Conservation (phyloP, 139 green algal genomes). For the Chlorella sp. region DNA sequence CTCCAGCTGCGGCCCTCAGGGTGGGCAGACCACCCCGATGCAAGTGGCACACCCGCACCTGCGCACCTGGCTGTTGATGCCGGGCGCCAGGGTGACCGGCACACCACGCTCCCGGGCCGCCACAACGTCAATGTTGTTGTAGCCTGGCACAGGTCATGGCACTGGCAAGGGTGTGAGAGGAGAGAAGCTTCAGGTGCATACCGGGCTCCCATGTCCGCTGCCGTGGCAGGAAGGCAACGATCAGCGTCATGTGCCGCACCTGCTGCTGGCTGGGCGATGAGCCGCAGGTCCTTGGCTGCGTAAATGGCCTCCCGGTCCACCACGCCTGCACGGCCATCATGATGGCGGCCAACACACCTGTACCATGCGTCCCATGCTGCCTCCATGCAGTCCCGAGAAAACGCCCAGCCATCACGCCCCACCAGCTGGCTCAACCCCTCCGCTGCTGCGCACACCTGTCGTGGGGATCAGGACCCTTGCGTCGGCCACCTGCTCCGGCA, state of each 20-base stretch:
- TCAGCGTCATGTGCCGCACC: too few species aligned
- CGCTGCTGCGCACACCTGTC: slow-evolving; percentile 18
- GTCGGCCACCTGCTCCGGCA: slow-evolving; percentile 24
- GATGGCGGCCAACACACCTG: background rate
- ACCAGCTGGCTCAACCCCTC: background rate
- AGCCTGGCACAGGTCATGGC: slow-evolving; percentile 41
- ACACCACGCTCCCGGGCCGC: slow-evolving; percentile 27
- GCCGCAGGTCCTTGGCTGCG: too few species aligned
- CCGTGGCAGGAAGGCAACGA: too few species aligned
- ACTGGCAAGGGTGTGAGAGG: too few species aligned
- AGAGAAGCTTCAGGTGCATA: slow-evolving; percentile 33
- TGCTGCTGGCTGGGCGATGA: too few species aligned
- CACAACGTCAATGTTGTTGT: slow-evolving; percentile 47
- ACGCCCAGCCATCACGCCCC: too few species aligned
- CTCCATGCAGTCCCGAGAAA: too few species aligned
- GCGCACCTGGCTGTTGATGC: slow-evolving; percentile 9
- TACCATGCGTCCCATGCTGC: too few species aligned
- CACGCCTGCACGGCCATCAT: background rate
- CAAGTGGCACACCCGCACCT: background rate
- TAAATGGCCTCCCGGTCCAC: slow-evolving; percentile 16
- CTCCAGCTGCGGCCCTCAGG: slow-evolving; percentile 20
- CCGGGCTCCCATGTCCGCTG: too few species aligned
- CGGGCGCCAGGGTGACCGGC: slow-evolving; percentile 44
- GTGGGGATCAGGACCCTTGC: slow-evolving; percentile 47
- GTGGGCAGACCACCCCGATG: slow-evolving; percentile 19